Evolutionary conservation across 768 basidiomycete genomes (phyloP), one percentile per base, ranked within the genome.

Genomic region (Coprinellus micaceus): DNA sequence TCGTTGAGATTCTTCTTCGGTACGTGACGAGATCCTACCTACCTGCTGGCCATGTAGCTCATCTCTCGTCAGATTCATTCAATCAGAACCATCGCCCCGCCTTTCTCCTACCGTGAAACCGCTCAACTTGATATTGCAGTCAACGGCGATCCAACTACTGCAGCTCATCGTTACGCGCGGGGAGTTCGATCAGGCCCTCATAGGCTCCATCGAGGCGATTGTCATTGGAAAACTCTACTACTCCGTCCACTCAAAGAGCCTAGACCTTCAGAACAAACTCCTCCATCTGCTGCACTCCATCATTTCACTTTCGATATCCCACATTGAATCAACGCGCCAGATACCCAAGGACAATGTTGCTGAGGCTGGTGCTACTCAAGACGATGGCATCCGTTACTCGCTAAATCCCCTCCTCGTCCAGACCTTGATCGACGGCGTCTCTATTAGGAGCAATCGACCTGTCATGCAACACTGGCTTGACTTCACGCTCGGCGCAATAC

Each of bases 381-480:
- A 72, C 40, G 65, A 64, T 30, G 47, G 65, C 9, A 64, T 69
- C 9, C 78, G 75, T 48, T 82, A 86, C 62, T 71, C 81, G 10
- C 69, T 89, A 49, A 90, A 88, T 63, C 82, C 89, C 0, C 79
- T 93, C 41, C 71, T 97, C 25, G 79, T 88, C 0, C 89, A 89
- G 61, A 85, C 88, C 0, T 74, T 98, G 21, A 75, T 88, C 17
- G 91, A 96, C 65, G 96, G 91, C 2, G 83, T 98, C 46, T 75
- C 85, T 11, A 68, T 76, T 4, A 73, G 78, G 10, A 70, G 79
- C 28, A 97, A 96, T 70, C 83, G 86, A 26, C 80, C 92, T 1
- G 81, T 96, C 24, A 69, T 96, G 28, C 95, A 97, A 64, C 92
- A 97, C 63, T 98, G 96, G 96, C 78, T 98, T 25, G 96, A 98